Conservation (phyloP, 2,329 filamentous ascomycete species). For the Alternaria incomplexa region DNA sequence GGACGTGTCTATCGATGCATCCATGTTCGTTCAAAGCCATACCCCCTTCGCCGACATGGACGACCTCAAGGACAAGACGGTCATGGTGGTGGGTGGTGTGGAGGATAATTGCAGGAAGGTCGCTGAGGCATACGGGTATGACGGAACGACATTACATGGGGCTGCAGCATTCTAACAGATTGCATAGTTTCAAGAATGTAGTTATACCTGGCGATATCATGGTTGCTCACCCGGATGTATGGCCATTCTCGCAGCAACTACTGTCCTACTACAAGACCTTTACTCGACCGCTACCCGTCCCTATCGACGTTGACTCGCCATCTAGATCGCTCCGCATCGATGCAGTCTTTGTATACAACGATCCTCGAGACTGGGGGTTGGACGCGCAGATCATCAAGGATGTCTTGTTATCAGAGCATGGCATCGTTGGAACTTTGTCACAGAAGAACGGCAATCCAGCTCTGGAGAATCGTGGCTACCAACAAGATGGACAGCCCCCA, state of each 20-base stretch:
- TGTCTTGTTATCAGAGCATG: constrained; percentile 77
- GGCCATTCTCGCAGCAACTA: constrained; percentile 79
- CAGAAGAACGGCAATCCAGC: constrained; percentile 68
- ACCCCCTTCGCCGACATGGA: constrained; percentile 79
- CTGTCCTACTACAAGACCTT: constrained; percentile 65
- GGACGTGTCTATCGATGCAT: constrained; percentile 66
- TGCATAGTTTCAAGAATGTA: constrained; percentile 64
- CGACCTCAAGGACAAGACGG: constrained; percentile 61
- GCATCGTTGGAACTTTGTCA: constrained; percentile 81
- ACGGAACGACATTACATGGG: neutral
- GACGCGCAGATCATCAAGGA: constrained; percentile 87
- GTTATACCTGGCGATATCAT: constrained; percentile 87
- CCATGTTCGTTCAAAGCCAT: constrained; percentile 86
- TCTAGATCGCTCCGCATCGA: constrained; percentile 74
- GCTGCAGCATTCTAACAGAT: neutral
- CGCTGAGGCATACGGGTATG: constrained; percentile 63
- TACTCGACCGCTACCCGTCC: constrained; percentile 63
- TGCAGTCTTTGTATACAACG: constrained; percentile 92
- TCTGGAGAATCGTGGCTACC: constrained; percentile 78
- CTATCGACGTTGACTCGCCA: constrained; percentile 55
- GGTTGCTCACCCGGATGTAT: constrained; percentile 73
- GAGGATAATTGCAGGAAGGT: constrained; percentile 69
- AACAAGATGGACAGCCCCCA: constrained; percentile 77
- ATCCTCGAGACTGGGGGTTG: constrained; percentile 93
- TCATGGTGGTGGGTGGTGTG: constrained; percentile 57